Evolutionary conservation across 1,284 basidiomycete genomes (phyloP).

Genomic region (Peniophora sp.): DNA sequence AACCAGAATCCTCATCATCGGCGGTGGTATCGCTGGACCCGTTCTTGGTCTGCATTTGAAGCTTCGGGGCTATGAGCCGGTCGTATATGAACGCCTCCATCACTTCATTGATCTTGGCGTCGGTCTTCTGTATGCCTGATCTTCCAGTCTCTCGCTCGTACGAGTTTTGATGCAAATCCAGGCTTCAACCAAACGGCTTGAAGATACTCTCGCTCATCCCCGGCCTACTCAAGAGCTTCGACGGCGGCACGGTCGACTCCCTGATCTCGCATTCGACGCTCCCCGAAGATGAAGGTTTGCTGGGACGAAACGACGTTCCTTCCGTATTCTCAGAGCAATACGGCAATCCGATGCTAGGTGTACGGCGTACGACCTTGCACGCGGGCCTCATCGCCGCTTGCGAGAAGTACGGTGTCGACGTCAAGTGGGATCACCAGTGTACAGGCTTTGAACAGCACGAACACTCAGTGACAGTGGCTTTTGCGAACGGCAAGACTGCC

Average conservation of each 20-base stretch:
- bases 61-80: slow-evolving; percentile 30
- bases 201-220: slow-evolving; percentile 32
- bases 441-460: slow-evolving; percentile 24
- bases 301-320: slow-evolving; percentile 19
- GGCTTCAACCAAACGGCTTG: slow-evolving; percentile 34
- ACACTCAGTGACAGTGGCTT: slow-evolving; percentile 25
- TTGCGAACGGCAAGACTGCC: slow-evolving; percentile 30
- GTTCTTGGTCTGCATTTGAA: slow-evolving; percentile 37
- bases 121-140: slow-evolving; percentile 25
- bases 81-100: slow-evolving; percentile 32
- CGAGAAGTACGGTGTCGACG: slow-evolving; percentile 24
- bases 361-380: slow-evolving; percentile 26
- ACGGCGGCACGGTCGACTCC: slow-evolving; percentile 19
- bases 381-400: slow-evolving; percentile 25
- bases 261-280: slow-evolving; percentile 22
- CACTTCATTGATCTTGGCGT: slow-evolving; percentile 24
- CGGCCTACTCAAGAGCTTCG: slow-evolving; percentile 25
- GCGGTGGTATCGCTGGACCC: slow-evolving; percentile 39
- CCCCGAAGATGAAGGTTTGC: slow-evolving; percentile 22
- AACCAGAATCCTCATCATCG: slow-evolving; percentile 31
- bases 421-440: slow-evolving; percentile 30
- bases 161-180: slow-evolving; percentile 10
- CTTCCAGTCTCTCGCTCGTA: background rate
- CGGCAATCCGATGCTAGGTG: slow-evolving; percentile 22
- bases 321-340: slow-evolving; percentile 12